These are phyloP conservation scores for Panus rudis DNA, from an alignment of 768 basidiomycete species.

Conservation along the genomic window DNA sequence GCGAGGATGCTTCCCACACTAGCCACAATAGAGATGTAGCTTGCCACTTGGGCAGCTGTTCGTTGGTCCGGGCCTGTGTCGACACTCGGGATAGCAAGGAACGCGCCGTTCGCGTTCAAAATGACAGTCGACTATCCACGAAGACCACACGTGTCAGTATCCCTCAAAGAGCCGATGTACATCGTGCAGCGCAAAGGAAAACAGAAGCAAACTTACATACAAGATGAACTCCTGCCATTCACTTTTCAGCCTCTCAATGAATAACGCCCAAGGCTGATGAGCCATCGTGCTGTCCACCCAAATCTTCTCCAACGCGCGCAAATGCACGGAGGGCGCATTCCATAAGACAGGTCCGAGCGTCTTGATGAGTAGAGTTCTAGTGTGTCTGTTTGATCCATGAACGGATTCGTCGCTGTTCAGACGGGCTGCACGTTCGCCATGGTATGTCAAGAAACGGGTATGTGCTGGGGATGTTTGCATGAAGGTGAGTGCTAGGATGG, in stretches of 20 bases:
- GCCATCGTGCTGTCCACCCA: neutral
- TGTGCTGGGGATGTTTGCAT: neutral
- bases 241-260: neutral
- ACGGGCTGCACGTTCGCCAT: conserved; percentile 1
- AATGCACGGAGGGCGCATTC: neutral
- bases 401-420: neutral
- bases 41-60: conserved; percentile 19
- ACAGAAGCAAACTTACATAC: neutral
- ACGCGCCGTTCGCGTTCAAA: neutral
- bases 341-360: neutral
- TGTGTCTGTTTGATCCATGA: neutral
- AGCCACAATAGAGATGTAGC: conserved; percentile 12
- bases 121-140: neutral
- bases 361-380: neutral
- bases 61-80: neutral
- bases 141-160: too few relatives aligned
- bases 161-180: too few relatives aligned
- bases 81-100: neutral
- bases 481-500: neutral
- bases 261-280: neutral
- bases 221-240: conserved; percentile 1
- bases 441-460: conserved; percentile 1
- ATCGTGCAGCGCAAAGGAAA: too few relatives aligned
- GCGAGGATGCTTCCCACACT: conserved; percentile 11
- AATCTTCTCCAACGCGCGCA: neutral